phyloP scores from a whole-genome alignment of 2,329 filamentous ascomycete genomes.

The Periconia sp. region DNA sequence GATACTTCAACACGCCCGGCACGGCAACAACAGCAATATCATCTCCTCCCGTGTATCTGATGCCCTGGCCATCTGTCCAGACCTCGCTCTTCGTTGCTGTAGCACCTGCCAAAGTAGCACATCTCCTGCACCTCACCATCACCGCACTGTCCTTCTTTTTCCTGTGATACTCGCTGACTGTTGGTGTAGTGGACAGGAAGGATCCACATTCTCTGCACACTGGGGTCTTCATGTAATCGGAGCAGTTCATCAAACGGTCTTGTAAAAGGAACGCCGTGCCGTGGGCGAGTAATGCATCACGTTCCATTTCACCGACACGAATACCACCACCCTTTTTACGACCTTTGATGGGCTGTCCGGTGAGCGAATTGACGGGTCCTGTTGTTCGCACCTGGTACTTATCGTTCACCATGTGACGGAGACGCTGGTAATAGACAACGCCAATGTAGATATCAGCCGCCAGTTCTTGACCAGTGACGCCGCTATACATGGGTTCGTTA shows the following conservation, averaged over 20 bases:
- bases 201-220: constrained; percentile 88
- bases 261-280: constrained; percentile 94
- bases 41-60: constrained; percentile 84
- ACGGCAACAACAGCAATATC: constrained; percentile 91
- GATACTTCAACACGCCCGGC: constrained; percentile 87
- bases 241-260: constrained; percentile 95
- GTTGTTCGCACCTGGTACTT: constrained; percentile 99
- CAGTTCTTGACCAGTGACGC: constrained; percentile 93
- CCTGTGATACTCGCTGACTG: constrained; percentile 62
- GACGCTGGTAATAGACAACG: constrained; percentile 96
- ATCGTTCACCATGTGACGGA: constrained; percentile 99
- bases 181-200: constrained; percentile 86
- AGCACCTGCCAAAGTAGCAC: constrained; percentile 63
- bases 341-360: constrained; percentile 96
- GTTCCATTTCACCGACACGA: constrained; percentile 98
- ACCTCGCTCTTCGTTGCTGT: constrained; percentile 67
- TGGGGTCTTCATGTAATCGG: constrained; percentile 88
- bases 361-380: constrained; percentile 86
- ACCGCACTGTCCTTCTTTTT: constrained; percentile 71
- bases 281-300: constrained; percentile 92
- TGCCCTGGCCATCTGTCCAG: constrained; percentile 91
- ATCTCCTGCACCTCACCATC: constrained; percentile 79
- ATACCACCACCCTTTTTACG: constrained; percentile 97
- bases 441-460: constrained; percentile 95
- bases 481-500: constrained; percentile 98